phyloP scores from a whole-genome alignment of 169 alveolate species.

The Amoebophrya sp. region DNA sequence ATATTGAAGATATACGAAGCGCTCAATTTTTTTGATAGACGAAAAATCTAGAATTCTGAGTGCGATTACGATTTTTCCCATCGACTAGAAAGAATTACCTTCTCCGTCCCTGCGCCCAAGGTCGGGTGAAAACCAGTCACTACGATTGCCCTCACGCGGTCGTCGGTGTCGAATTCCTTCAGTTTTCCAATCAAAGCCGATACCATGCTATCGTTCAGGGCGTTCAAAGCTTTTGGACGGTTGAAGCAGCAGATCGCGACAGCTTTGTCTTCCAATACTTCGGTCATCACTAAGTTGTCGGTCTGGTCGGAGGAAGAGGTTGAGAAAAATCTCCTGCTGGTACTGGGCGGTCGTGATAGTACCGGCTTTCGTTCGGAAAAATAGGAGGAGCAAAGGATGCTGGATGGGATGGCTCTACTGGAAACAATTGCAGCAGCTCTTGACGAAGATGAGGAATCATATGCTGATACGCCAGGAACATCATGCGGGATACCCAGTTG shows the following conservation, averaged over 20 bases:
- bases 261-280: neutral
- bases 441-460: no score
- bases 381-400: no score
- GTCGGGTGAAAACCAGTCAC: conserved; percentile 60
- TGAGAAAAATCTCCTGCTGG: no score
- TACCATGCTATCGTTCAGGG: conserved; percentile 69
- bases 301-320: no score
- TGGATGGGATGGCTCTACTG: no score
- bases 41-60: neutral
- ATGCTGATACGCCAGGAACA: no score
- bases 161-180: conserved; percentile 56
- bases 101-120: neutral
- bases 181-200: conserved; percentile 57
- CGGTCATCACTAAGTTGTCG: no score
- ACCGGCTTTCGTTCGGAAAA: no score
- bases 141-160: conserved; percentile 63
- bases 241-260: conserved; percentile 48
- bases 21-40: neutral
- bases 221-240: conserved; percentile 72
- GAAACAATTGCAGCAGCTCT: no score
- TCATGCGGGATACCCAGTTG: no score
- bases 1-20: neutral
- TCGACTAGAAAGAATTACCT: neutral
- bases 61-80: neutral
- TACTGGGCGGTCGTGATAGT: no score